phyloP scores from a whole-genome alignment of 768 basidiomycete species.

The Rhodotorula sphaerocarpa region DNA sequence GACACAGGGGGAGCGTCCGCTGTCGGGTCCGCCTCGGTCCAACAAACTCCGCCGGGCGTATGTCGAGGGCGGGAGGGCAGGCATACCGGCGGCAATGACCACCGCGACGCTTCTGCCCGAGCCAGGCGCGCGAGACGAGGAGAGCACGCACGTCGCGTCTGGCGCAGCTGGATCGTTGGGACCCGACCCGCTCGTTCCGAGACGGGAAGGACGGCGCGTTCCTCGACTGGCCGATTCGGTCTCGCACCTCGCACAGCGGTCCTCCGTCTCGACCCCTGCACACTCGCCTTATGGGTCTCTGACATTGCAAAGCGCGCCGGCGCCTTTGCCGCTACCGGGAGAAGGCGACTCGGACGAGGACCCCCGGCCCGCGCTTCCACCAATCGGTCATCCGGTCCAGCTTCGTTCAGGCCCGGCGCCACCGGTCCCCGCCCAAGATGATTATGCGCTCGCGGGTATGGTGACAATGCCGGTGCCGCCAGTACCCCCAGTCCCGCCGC shows the following conservation, averaged over 20 bases:
- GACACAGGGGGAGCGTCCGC: background rate
- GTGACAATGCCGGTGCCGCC: no score
- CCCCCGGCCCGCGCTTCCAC: no score
- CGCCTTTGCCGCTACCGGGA: background rate
- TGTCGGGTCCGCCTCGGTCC: background rate
- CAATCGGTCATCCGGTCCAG: no score
- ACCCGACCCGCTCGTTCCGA: background rate
- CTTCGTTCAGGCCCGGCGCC: no score
- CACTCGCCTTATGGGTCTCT: background rate
- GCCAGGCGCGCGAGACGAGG: background rate
- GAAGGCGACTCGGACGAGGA: constrained; percentile 5
- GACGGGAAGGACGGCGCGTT: background rate
- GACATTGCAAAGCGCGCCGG: background rate
- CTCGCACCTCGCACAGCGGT: background rate
- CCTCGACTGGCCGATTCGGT: background rate
- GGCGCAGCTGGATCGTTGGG: accelerated
- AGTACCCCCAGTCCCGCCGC: no score
- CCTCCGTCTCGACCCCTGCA: no score
- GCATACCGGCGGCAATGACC: background rate
- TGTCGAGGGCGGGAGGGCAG: background rate
- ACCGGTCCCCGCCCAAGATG: no score
- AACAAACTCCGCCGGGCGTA: background rate
- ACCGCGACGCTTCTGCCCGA: background rate
- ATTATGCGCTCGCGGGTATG: no score
- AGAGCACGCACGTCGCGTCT: background rate